Evolutionary conservation across 495 filamentous ascomycete species (phyloP).

Genomic region (Neurospora terricola): DNA sequence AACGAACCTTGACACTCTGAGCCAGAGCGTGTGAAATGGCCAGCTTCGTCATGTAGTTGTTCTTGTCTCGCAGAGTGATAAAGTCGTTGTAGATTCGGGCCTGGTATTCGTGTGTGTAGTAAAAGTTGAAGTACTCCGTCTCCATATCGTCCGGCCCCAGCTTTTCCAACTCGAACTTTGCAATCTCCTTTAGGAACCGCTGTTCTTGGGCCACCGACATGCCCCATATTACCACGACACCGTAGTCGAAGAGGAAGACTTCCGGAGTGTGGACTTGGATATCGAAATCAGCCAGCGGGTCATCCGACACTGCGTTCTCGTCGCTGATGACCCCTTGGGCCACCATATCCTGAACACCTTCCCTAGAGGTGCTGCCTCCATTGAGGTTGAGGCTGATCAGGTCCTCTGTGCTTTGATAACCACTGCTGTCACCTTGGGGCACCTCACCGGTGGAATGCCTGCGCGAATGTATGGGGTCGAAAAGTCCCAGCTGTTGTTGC

Average conservation of each 20-base stretch:
- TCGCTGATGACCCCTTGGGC: slow-evolving; percentile 19
- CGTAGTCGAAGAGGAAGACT: slow-evolving; percentile 93
- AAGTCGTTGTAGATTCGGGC: slow-evolving; percentile 99
- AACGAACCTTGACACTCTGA: slow-evolving; percentile 75
- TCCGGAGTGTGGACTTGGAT: slow-evolving; percentile 81
- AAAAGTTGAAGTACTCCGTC: slow-evolving; percentile 97
- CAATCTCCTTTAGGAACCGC: slow-evolving; percentile 82
- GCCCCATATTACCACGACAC: slow-evolving; percentile 99
- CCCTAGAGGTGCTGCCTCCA: slow-evolving; percentile 9
- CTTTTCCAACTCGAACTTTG: slow-evolving; percentile 92
- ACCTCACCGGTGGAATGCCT: slow-evolving; percentile 30
- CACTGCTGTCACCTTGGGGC: neutral
- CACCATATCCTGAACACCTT: slow-evolving; percentile 13
- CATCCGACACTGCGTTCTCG: slow-evolving; percentile 16
- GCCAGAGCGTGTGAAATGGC: slow-evolving; percentile 92
- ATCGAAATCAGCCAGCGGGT: slow-evolving; percentile 47
- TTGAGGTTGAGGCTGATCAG: slow-evolving; percentile 15
- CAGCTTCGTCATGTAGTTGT: slow-evolving; percentile 95
- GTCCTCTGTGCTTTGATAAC: slow-evolving; percentile 15
- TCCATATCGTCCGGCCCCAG: slow-evolving; percentile 79
- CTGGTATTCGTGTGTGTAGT: slow-evolving; percentile 95
- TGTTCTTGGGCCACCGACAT: slow-evolving; percentile 81
- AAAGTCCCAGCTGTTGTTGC: slow-evolving; percentile 34
- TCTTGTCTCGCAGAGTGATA: slow-evolving; percentile 83
- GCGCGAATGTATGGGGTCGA: slow-evolving; percentile 43